These are phyloP conservation scores for Asterophora lycoperdoides DNA, from an alignment of 768 basidiomycete species.

Conservation along the genomic window DNA sequence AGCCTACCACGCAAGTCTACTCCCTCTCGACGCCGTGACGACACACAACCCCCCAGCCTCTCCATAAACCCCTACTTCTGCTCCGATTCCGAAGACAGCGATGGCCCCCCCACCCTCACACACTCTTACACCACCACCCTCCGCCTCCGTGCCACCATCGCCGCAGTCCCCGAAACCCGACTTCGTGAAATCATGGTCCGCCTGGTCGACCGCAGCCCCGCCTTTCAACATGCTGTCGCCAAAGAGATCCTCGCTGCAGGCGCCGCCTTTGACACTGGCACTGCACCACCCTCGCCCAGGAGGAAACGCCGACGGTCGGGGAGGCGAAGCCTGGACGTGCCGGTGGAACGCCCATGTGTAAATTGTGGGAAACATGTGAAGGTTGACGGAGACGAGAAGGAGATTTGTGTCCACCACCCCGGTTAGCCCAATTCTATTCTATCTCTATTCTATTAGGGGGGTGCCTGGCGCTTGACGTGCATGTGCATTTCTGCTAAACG, in stretches of 20 bases:
- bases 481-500: too few species aligned
- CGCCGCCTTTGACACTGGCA: background rate
- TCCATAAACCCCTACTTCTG: background rate
- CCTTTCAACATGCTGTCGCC: slow-evolving; percentile 35
- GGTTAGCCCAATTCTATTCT: slow-evolving; percentile 21
- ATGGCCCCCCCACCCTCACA: slow-evolving; percentile 5
- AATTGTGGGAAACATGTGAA: slow-evolving; percentile 18
- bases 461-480: too few species aligned
- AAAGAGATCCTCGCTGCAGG: slow-evolving; percentile 28
- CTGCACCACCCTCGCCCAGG: slow-evolving; percentile 9
- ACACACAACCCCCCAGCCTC: background rate
- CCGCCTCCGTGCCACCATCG: slow-evolving; percentile 32
- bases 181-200: slow-evolving; percentile 38
- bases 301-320: slow-evolving; percentile 12
- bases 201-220: slow-evolving; percentile 31
- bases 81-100: slow-evolving; percentile 9
- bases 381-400: slow-evolving; percentile 4
- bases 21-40: slow-evolving; percentile 12
- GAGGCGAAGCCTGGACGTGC: slow-evolving; percentile 9
- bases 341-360: slow-evolving; percentile 12
- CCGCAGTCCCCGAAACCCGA: slow-evolving; percentile 30
- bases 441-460: too few species aligned
- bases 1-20: background rate
- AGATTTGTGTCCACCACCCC: slow-evolving; percentile 33
- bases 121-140: slow-evolving; percentile 8